A percentile compares a stretch with the other conserved stretches of the same genome.
phyloP scores from a whole-genome alignment of 306 rosid species.

The Adenanthera pavonina region DNA sequence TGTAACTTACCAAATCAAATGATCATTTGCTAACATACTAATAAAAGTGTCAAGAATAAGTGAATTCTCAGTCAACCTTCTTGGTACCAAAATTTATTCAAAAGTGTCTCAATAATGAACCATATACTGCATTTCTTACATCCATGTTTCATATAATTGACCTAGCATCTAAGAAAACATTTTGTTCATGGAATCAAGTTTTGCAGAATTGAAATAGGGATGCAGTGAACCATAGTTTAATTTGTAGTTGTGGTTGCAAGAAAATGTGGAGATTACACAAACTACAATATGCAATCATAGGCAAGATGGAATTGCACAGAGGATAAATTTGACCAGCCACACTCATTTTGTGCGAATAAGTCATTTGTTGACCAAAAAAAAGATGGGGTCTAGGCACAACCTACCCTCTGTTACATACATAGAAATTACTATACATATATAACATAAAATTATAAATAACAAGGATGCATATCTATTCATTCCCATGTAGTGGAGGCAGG shows the following conservation, averaged over 20 bases:
- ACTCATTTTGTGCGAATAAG: not conserved
- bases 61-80: not conserved
- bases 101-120: not conserved
- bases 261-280: not conserved
- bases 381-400: not conserved
- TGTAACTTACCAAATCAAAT: slow-evolving; percentile 24
- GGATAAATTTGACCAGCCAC: not conserved
- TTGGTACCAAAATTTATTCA: not conserved
- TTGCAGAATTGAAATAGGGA: not conserved
- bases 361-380: not conserved
- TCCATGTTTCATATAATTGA: not conserved
- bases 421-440: not conserved
- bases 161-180: not conserved
- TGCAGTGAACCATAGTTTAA: not conserved
- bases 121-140: slow-evolving; percentile 19
- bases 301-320: not conserved
- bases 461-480: not conserved
- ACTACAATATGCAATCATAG: not conserved
- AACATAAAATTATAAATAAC: not conserved
- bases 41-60: not conserved
- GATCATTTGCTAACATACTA: slow-evolving; percentile 1
- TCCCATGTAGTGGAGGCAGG: not conserved
- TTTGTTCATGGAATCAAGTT: not conserved
- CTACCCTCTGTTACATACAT: not conserved
- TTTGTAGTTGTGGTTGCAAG: not conserved